Evolutionary conservation across 2,329 filamentous ascomycete species (phyloP).

Genomic region (Colletotrichum orchidophilum): DNA sequence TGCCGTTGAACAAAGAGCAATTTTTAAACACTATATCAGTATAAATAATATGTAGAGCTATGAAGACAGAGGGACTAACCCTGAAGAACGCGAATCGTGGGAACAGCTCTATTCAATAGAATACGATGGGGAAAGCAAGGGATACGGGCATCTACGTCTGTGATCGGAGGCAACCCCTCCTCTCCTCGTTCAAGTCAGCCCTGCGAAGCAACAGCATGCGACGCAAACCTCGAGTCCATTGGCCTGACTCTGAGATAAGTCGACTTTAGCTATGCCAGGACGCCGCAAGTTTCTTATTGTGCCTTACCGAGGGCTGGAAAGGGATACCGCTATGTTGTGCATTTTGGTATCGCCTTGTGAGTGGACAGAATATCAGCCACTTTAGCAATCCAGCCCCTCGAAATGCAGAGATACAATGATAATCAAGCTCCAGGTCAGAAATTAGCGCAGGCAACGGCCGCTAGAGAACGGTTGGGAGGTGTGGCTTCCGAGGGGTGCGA

Average conservation of each 20-base stretch:
- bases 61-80: not conserved
- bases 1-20: not conserved
- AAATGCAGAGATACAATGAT: not conserved
- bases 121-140: not conserved
- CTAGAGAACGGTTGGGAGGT: not conserved
- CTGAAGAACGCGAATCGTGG: not conserved
- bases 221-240: not conserved
- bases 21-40: not conserved
- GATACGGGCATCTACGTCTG: not conserved
- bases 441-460: not conserved
- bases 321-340: slow-evolving; percentile 9
- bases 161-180: not conserved
- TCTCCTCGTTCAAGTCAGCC: not conserved
- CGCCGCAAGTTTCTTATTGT: not conserved
- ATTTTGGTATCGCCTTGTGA: not conserved
- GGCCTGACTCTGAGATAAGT: not conserved
- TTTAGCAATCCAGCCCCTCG: not conserved
- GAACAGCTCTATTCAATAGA: not conserved
- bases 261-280: not conserved
- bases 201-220: not conserved
- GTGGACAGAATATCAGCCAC: not conserved
- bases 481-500: not conserved
- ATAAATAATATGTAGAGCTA: no score
- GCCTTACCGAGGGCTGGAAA: not conserved
- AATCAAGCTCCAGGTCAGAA: not conserved